Conservation (phyloP, 192 early-diverging fungal species). For the Coemansia sp. region DNA sequence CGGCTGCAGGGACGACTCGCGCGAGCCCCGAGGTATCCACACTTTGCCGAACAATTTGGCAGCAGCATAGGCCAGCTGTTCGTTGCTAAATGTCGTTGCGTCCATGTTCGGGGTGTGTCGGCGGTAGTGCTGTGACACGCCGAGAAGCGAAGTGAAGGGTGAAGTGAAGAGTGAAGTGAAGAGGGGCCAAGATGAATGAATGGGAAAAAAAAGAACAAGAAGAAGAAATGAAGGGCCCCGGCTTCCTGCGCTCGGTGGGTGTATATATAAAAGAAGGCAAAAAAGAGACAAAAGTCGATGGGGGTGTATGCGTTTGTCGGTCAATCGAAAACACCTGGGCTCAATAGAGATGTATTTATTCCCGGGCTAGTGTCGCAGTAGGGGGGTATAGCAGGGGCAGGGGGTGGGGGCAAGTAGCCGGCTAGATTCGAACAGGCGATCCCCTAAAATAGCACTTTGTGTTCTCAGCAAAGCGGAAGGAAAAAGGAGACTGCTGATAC, state of each 20-base stretch:
- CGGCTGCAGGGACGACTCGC: conserved; percentile 32
- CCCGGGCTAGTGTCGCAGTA: neutral
- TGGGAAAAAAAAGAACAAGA: neutral
- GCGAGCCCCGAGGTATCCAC: conserved; percentile 37
- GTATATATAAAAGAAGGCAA: conserved; percentile 1
- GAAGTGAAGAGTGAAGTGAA: conserved; percentile 1
- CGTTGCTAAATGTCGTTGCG: conserved; percentile 27
- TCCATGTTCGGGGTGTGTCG: conserved; percentile 18
- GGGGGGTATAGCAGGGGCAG: neutral
- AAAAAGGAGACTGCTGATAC: conserved; percentile 3
- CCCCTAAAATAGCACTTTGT: conserved; percentile 29
- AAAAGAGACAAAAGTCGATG: neutral
- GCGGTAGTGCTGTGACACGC: neutral
- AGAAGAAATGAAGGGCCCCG: conserved; percentile 2
- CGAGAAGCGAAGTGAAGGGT: neutral
- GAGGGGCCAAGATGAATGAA: neutral
- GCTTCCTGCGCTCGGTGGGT: conserved; percentile 3
- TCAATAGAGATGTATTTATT: conserved; percentile 6
- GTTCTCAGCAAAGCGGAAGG: neutral
- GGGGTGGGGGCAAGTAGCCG: neutral
- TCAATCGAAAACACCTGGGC: neutral
- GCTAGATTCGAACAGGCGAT: conserved; percentile 13
- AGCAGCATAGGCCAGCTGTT: conserved; percentile 47
- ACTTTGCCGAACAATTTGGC: conserved; percentile 40
- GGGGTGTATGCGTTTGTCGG: conserved; percentile 2